These are phyloP conservation scores for Lachancea fermentati DNA, from an alignment of 805 yeast genomes.

Conservation along the genomic window DNA sequence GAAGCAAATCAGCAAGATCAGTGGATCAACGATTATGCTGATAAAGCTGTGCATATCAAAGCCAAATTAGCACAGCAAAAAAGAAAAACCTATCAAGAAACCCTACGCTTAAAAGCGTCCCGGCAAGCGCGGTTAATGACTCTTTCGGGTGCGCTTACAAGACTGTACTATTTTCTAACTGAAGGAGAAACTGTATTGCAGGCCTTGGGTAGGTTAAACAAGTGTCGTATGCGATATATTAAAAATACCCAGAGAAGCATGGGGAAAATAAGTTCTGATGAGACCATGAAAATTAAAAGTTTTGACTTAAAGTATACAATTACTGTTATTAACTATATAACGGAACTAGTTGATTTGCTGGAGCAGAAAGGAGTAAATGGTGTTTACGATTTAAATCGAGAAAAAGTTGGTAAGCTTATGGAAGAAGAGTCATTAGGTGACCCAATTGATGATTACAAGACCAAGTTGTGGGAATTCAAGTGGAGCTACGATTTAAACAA, in stretches of 20 bases:
- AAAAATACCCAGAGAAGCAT: not conserved
- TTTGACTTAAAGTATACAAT: slow-evolving; percentile 16
- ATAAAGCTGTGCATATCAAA: slow-evolving; percentile 8
- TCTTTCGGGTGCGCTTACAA: slow-evolving; percentile 32
- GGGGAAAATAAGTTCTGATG: not conserved
- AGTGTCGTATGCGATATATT: slow-evolving; percentile 14
- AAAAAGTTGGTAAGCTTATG: slow-evolving; percentile 32
- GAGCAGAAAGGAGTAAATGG: slow-evolving; percentile 36
- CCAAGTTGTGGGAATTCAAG: slow-evolving; percentile 38
- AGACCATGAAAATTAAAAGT: not conserved
- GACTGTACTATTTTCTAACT: slow-evolving; percentile 30
- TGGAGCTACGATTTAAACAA: slow-evolving; percentile 35
- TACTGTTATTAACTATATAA: slow-evolving; percentile 33
- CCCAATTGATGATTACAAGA: slow-evolving; percentile 16
- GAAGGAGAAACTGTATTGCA: slow-evolving; percentile 47
- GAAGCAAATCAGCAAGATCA: slow-evolving; percentile 17
- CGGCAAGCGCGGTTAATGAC: slow-evolving; percentile 16
- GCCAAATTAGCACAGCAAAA: slow-evolving; percentile 15
- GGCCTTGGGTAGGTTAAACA: slow-evolving; percentile 37
- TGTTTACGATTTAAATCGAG: slow-evolving; percentile 41
- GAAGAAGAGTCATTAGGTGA: slow-evolving; percentile 26
- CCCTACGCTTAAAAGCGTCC: slow-evolving; percentile 17
- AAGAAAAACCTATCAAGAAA: slow-evolving; percentile 14
- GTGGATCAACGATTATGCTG: slow-evolving; percentile 24
- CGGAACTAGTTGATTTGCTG: slow-evolving; percentile 41